These are phyloP conservation scores for Citrus reticulata DNA, from an alignment of 345 rosid genomes.

Conservation along the genomic window DNA sequence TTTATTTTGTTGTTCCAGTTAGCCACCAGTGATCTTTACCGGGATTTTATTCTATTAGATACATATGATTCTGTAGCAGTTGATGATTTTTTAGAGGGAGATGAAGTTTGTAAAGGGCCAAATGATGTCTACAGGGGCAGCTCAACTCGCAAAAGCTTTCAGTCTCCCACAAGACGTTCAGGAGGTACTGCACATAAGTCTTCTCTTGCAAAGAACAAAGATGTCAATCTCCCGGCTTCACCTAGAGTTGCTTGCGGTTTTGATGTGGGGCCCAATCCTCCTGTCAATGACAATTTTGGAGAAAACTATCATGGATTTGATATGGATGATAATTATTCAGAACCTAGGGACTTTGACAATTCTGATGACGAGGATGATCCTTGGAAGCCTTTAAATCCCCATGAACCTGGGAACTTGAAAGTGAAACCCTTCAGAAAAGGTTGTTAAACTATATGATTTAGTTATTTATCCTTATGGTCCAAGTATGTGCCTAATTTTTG, in stretches of 20 bases:
- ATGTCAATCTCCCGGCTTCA: conserved; percentile 36
- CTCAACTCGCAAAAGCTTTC: conserved; percentile 49
- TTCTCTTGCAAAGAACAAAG: conserved; percentile 50
- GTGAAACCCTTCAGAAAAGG: conserved; percentile 86
- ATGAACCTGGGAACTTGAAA: conserved; percentile 89
- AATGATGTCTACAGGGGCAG: conserved; percentile 36
- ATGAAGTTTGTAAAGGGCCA: conserved; percentile 40
- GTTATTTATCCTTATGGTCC: conserved; percentile 5
- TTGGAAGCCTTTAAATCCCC: conserved; percentile 92
- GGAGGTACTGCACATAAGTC: conserved; percentile 64
- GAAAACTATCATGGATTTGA: conserved; percentile 41
- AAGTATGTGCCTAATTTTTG: conserved; percentile 15
- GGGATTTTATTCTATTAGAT: conserved; percentile 80
- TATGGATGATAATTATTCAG: conserved; percentile 50
- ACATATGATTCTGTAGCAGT: conserved; percentile 67
- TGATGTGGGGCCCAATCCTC: conserved; percentile 27
- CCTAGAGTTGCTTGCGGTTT: conserved; percentile 34
- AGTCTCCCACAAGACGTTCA: conserved; percentile 52
- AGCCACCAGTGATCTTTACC: conserved; percentile 77
- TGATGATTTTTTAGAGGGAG: conserved; percentile 46
- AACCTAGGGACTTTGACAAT: conserved; percentile 45
- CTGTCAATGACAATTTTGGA: conserved; percentile 29
- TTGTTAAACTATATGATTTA: conserved; percentile 16
- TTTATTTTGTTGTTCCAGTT: conserved; percentile 52
- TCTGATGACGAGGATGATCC: conserved; percentile 74